Base-by-base conservation (phyloP, 768 basidiomycete genomes). In the Tricholoma sp. region DNA sequence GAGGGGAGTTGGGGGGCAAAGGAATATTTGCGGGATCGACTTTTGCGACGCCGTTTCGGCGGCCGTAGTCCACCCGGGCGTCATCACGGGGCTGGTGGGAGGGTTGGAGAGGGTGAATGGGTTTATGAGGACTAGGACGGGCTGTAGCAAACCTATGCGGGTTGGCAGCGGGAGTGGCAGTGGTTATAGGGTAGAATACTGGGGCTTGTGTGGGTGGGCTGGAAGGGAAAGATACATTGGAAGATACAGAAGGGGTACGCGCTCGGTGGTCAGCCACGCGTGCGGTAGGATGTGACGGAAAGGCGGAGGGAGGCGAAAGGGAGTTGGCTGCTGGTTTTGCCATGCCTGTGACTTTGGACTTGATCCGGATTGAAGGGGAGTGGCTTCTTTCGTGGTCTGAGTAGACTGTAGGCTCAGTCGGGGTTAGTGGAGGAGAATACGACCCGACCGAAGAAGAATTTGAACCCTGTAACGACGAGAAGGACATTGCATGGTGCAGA, bases 1-100 rank as follows among this genome's bases (percentile, higher is more conserved):
- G 85, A 12, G 89, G 89, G 1, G 89, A 91, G 57, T 84, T 75
- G 1, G 86, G 81, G 3, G 86, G 83, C 4, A 85, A 68, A n/a
- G 85, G 84, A 56, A 85, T 77, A 1, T 74, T 70, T 13, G 75
- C 63, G 8, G 84, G 81, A 59, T 87, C 86, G 29, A 83, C 76
- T 59, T 75, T 82, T 13, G 72, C 64, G 33, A 66, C 63, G 39
- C 55, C 24, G 51, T 55, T 61, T 13, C 59, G 53, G 52, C 60
- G 24, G 37, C 24, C 17, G 31, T 32, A 34, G 48, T 53, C 44
- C 37, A 53, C 52, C 49, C 50, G 18, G 18, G 54, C n/a, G 33
- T 63, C 56, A 39, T 60, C 20, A 39, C 28, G 53, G 20, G 60
- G 33, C 18, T 51, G 34, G 57, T 61, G 50, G 63, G 72, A 70